Evolutionary conservation across 2,329 filamentous ascomycete species (phyloP), one percentile per base, ranked within the genome.

Genomic region (Ilyonectria destructans): DNA sequence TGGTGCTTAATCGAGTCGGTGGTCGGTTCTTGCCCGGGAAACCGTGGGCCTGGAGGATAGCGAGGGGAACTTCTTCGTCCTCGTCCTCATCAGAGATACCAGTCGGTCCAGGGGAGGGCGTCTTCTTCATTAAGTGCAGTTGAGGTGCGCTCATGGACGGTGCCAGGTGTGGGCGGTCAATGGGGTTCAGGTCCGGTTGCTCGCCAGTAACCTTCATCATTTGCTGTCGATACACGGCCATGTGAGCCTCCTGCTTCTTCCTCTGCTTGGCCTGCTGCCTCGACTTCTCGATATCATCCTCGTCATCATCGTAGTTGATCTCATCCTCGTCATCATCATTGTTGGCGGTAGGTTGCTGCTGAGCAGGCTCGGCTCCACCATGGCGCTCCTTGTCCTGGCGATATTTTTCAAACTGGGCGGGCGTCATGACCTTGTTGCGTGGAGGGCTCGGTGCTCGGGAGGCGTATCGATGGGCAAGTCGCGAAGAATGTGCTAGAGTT

Each of bases 181-280:
- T 77, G 15, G 86, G 55, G 17, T 75, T 69, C 67, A 77, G 59
- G 29, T 77, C 75, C 10, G 75, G 75, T 43, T 77, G 83, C 74
- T 96, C 93, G 55, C 95, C 95, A 1, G 94, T 97, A 33, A 96
- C 92, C 82, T 97, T 97, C 93, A 96, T 97, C 95, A 97, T 97
- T 81, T 96, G 93, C 80, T 97, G 95, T 65, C 95, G 90, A 80
- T 97, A 97, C 2, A 97, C 92, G 1, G 94, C 88, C 85, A 97
- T 91, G 79, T 96, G 94, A 13, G 95, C 95, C 80, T 97, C 94
- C 79, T 97, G 95, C 84, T 95, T 96, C 75, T 91, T 89, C 70
- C 95, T 87, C 79, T 96, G 93, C 78, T 91, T 93, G 19, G 92
- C 90, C 54, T 92, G 86, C 77, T 93, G 88, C 77, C 87, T 92